A percentile compares a stretch with the other conserved stretches of the same genome.
Conservation (phyloP, 345 rosid species). For the Cardamine resedifolia region DNA sequence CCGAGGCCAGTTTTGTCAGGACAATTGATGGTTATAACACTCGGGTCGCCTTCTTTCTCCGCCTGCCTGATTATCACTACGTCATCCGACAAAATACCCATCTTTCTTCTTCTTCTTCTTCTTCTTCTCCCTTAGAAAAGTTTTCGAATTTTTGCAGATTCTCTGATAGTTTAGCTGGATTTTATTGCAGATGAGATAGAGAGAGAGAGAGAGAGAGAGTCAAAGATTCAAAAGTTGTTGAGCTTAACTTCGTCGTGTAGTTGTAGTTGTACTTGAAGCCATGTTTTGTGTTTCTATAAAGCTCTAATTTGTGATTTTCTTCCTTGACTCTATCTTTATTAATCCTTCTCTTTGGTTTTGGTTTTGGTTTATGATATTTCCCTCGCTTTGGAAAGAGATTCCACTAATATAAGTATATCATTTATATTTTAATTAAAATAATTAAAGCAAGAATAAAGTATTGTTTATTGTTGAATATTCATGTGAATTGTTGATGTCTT, state of each 20-base stretch:
- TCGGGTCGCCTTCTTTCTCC: conserved; percentile 74
- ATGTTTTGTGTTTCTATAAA: conserved; percentile 3
- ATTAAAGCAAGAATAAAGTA: neutral
- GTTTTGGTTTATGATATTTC: neutral
- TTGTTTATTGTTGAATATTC: neutral
- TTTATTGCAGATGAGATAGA: conserved; percentile 2
- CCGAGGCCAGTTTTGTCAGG: conserved; percentile 98
- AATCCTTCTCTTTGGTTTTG: neutral
- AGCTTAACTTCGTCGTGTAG: conserved; percentile 26
- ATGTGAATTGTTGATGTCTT: neutral
- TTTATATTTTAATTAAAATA: neutral
- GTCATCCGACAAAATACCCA: conserved; percentile 86
- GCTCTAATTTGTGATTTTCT: conserved; percentile 6
- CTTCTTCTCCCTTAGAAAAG: conserved; percentile 4
- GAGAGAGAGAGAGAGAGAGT: conserved; percentile 23
- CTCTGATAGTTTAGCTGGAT: neutral
- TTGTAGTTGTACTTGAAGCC: conserved; percentile 18
- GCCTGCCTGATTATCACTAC: conserved; percentile 72
- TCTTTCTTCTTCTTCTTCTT: conserved; percentile 24
- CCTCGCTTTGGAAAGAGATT: neutral
- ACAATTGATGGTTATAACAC: conserved; percentile 79
- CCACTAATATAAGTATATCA: neutral
- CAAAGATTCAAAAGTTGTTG: neutral
- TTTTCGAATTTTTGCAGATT: conserved; percentile 1
- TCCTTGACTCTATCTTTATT: neutral